These are phyloP conservation scores for Lepidium sativum DNA, from an alignment of 345 rosid species.

Conservation along the genomic window DNA sequence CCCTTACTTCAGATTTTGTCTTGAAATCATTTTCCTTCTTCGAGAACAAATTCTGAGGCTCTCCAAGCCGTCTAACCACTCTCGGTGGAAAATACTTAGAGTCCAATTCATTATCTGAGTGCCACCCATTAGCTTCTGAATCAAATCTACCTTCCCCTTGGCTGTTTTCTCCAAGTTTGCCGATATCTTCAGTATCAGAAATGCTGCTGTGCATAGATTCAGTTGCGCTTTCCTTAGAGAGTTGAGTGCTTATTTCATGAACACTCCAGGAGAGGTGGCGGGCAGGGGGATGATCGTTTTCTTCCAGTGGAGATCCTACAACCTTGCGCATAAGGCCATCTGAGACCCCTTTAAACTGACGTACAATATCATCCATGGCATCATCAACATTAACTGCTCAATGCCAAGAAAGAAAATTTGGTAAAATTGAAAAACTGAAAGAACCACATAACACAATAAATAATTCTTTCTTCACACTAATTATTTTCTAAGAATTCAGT, in stretches of 20 bases:
- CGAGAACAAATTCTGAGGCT: constrained; percentile 25
- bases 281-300: constrained; percentile 35
- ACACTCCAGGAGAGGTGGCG: constrained; percentile 57
- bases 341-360: constrained; percentile 87
- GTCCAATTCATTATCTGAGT: constrained; percentile 77
- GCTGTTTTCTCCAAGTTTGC: constrained; percentile 36
- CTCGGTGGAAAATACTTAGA: constrained; percentile 41
- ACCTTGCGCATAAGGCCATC: constrained; percentile 83
- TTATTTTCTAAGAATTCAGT: not conserved
- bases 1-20: constrained; percentile 31
- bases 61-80: constrained; percentile 40
- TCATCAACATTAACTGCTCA: constrained; percentile 91
- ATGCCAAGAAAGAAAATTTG: not conserved
- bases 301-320: constrained; percentile 45
- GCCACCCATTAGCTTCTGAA: constrained; percentile 51
- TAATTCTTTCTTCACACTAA: not conserved
- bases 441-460: not conserved
- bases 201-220: constrained; percentile 53
- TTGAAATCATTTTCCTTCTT: constrained; percentile 30
- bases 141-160: constrained; percentile 41
- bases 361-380: constrained; percentile 93
- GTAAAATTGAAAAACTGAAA: not conserved
- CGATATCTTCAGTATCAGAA: constrained; percentile 63
- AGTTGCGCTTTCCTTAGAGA: constrained; percentile 35
- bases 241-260: constrained; percentile 42